Evolutionary conservation across 2,329 filamentous ascomycete genomes (phyloP).

Genomic region (Malbranchea zuffiana): DNA sequence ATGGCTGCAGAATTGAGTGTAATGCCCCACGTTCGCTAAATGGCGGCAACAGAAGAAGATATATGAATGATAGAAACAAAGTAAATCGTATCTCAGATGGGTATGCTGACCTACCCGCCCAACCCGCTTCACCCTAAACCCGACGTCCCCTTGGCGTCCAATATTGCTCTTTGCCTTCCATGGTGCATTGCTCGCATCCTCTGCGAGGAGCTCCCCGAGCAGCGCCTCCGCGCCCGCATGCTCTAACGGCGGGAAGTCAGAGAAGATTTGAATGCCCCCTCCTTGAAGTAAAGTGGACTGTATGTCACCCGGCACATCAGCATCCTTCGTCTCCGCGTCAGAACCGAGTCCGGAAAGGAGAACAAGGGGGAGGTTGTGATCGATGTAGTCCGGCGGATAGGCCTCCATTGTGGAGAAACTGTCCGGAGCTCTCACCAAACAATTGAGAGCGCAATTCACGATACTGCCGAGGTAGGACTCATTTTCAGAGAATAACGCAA

Average conservation of each 20-base stretch:
- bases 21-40: too few species aligned
- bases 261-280: constrained; percentile 54
- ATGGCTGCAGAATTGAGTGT: too few species aligned
- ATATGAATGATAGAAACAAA: too few species aligned
- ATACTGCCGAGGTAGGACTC: too few species aligned
- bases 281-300: constrained; percentile 43
- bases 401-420: constrained; percentile 39
- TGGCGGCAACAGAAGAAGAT: too few species aligned
- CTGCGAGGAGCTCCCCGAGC: constrained; percentile 52
- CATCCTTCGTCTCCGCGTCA: constrained; percentile 12
- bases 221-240: constrained; percentile 55
- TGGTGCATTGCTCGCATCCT: constrained; percentile 53
- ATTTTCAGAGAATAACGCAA: too few species aligned
- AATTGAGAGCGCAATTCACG: too few species aligned
- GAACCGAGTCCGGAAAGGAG: constrained; percentile 64
- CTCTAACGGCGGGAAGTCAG: constrained; percentile 58
- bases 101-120: constrained; percentile 61
- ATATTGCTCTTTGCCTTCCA: constrained; percentile 53
- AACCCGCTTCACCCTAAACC: constrained; percentile 60
- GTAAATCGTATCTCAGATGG: too few species aligned
- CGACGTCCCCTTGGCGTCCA: constrained; percentile 40
- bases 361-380: constrained; percentile 77
- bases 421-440: too few species aligned
- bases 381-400: constrained; percentile 56
- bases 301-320: constrained; percentile 26